Conservation (phyloP, 2,329 filamentous ascomycete species). For the Cytospora paraplurivora region DNA sequence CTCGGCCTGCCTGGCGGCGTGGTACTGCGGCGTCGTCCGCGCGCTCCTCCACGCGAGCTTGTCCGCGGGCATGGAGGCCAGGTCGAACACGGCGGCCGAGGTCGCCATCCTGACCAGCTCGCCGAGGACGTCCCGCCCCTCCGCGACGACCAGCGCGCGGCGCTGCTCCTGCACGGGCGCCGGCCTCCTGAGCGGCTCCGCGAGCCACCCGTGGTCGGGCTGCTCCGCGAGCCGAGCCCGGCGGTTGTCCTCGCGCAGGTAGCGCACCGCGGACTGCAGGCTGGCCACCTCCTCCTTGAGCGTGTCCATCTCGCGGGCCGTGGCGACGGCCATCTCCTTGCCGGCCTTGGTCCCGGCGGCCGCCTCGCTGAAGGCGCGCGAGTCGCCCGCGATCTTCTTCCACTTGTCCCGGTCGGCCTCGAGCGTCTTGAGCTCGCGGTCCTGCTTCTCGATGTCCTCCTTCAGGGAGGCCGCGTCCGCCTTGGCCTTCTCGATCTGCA, state of each 20-base stretch:
- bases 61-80: constrained; percentile 59
- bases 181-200: constrained; percentile 59
- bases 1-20: constrained; percentile 65
- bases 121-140: constrained; percentile 65
- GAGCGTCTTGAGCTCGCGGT: constrained; percentile 64
- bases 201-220: constrained; percentile 61
- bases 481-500: constrained; percentile 56
- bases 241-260: constrained; percentile 67
- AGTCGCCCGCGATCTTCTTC: constrained; percentile 70
- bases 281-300: constrained; percentile 69
- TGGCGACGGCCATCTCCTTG: constrained; percentile 68
- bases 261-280: constrained; percentile 66
- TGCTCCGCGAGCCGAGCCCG: constrained; percentile 62
- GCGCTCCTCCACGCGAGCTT: constrained; percentile 68
- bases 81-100: constrained; percentile 59
- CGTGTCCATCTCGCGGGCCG: constrained; percentile 71
- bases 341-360: constrained; percentile 53
- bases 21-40: constrained; percentile 64
- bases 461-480: constrained; percentile 55
- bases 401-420: constrained; percentile 69
- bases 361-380: constrained; percentile 55
- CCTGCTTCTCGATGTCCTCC: constrained; percentile 67
- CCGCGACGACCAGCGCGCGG: constrained; percentile 55
- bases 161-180: constrained; percentile 50
- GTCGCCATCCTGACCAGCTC: constrained; percentile 66